Percentiles rank a stretch among this genome's conserved stretches.
phyloP scores from a whole-genome alignment of 495 filamentous ascomycete genomes.

The Bacidia gigantensis region DNA sequence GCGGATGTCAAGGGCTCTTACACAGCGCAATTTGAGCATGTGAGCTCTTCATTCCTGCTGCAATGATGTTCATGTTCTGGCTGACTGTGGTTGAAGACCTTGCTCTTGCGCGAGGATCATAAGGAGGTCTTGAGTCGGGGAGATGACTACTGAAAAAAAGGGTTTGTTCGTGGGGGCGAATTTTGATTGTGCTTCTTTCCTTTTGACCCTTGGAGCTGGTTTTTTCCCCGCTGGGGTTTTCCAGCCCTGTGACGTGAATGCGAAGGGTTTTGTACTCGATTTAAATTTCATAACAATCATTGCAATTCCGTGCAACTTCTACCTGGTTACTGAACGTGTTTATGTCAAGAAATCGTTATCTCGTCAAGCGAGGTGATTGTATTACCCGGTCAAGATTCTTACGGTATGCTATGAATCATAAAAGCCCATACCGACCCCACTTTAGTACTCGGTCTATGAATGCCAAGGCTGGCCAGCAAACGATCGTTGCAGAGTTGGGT shows the following conservation, averaged over 20 bases:
- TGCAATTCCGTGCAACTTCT: no score
- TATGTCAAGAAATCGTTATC: no score
- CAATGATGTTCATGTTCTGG: background rate
- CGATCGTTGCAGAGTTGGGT: no score
- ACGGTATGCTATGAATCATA: no score
- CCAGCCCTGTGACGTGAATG: background rate
- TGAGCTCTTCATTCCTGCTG: conserved; percentile 31
- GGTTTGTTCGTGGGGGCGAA: background rate
- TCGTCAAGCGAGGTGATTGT: no score
- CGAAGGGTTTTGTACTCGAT: no score
- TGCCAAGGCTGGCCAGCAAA: no score
- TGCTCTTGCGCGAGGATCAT: conserved; percentile 30
- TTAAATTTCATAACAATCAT: no score
- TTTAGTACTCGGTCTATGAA: no score
- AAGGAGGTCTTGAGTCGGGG: conserved; percentile 39
- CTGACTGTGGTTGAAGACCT: conserved; percentile 23
- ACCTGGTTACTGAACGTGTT: no score
- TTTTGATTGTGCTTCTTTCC: background rate
- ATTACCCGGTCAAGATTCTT: no score
- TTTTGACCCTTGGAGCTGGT: background rate
- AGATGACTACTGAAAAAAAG: conserved; percentile 30
- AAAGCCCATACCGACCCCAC: no score
- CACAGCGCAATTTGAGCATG: conserved; percentile 90
- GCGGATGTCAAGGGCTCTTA: conserved; percentile 90
- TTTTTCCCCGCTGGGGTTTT: background rate